Percentiles rank a stretch among this genome's conserved stretches.
Conservation (phyloP, 768 basidiomycete genomes). For the Fistulinella prunicolor region DNA sequence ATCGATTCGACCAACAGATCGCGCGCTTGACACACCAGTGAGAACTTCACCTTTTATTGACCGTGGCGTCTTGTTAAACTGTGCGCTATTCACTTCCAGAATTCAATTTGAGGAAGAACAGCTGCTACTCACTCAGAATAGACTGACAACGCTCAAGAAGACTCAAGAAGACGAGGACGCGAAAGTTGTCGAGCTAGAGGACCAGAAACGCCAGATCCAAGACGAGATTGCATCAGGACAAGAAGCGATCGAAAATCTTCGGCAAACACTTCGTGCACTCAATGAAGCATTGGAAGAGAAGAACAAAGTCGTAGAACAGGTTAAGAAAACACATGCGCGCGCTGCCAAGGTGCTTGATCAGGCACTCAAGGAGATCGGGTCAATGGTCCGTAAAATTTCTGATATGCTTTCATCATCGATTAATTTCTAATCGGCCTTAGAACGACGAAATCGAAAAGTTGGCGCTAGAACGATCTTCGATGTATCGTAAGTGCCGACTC, state of each 20-base stretch:
- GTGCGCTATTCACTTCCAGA: slow-evolving; percentile 37
- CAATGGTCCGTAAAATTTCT: slow-evolving; percentile 49
- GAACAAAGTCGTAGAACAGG: slow-evolving; percentile 69
- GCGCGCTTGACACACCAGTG: slow-evolving; percentile 84
- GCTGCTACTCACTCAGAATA: slow-evolving; percentile 58
- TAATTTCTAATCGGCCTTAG: slow-evolving; percentile 30
- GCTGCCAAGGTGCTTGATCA: slow-evolving; percentile 79
- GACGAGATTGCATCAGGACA: slow-evolving; percentile 60
- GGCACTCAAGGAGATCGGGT: slow-evolving; percentile 85
- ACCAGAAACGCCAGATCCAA: slow-evolving; percentile 52
- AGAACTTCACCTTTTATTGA: slow-evolving; percentile 20
- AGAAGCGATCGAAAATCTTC: slow-evolving; percentile 51
- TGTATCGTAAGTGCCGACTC: slow-evolving; percentile 89
- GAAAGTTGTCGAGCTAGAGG: slow-evolving; percentile 51
- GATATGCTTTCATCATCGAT: slow-evolving; percentile 22
- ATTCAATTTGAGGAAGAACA: slow-evolving; percentile 81
- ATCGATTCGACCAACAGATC: slow-evolving; percentile 84
- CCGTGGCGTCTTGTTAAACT: slow-evolving; percentile 2
- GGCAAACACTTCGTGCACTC: slow-evolving; percentile 57
- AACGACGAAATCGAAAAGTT: slow-evolving; percentile 91
- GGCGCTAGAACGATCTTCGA: slow-evolving; percentile 76
- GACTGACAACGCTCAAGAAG: slow-evolving; percentile 53
- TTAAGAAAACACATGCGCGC: slow-evolving; percentile 66
- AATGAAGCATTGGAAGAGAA: slow-evolving; percentile 70
- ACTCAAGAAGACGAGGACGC: slow-evolving; percentile 51